Evolutionary conservation across 768 basidiomycete species (phyloP).

Genomic region (Lepiota venenata): DNA sequence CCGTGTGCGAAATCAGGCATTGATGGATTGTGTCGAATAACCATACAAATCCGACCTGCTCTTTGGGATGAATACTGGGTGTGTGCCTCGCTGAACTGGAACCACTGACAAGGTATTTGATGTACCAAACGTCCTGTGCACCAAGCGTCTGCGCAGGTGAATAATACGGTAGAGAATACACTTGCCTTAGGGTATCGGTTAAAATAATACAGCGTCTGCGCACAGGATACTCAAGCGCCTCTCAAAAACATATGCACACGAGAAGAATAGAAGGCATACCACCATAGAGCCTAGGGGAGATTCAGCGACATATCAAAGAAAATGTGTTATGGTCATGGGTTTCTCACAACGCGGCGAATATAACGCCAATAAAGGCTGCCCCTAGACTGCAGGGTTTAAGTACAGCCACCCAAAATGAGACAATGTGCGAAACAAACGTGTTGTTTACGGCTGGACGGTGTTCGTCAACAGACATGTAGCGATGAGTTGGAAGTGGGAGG

Average conservation of each 20-base stretch:
- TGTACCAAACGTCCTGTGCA: conserved; percentile 45
- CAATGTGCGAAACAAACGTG: conserved; percentile 25
- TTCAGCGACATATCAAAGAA: neutral
- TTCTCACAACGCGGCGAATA: conserved; percentile 43
- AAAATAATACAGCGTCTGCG: conserved; percentile 57
- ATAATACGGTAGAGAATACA: neutral
- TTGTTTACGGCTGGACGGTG: conserved; percentile 26
- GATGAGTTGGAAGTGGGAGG: conserved; percentile 11
- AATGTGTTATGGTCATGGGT: neutral
- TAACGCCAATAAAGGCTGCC: conserved; percentile 46
- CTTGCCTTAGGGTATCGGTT: conserved; percentile 39
- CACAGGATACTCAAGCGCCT: conserved; percentile 42
- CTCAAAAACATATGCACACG: neutral
- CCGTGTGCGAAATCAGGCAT: conserved; percentile 49
- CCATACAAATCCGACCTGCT: conserved; percentile 46
- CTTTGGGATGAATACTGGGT: neutral
- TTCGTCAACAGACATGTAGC: conserved; percentile 17
- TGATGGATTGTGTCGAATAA: conserved; percentile 52
- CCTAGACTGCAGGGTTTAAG: conserved; percentile 37
- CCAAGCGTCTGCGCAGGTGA: conserved; percentile 7
- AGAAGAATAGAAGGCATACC: conserved; percentile 28
- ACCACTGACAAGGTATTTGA: conserved; percentile 41
- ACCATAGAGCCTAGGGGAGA: conserved; percentile 42
- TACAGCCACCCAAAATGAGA: neutral
- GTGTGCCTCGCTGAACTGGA: neutral